A percentile compares a stretch with the other conserved stretches of the same genome.
Conservation (phyloP, 345 rosid genomes). For the Citrus reticulata region DNA sequence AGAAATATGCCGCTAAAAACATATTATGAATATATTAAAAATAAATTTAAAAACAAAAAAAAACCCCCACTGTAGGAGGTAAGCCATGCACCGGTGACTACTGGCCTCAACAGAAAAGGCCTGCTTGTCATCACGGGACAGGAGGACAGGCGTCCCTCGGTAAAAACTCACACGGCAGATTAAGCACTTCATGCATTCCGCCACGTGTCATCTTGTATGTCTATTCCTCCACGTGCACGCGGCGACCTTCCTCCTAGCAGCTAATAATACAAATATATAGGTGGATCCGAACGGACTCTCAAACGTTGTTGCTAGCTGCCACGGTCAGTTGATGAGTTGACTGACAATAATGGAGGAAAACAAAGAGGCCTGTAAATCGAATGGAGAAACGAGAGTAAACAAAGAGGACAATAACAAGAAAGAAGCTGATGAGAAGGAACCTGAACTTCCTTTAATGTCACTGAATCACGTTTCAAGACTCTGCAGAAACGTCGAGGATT, state of each 20-base stretch:
- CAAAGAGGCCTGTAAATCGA: not conserved
- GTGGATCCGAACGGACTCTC: not conserved
- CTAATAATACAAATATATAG: not conserved
- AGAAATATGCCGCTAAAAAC: too few relatives aligned
- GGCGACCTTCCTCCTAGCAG: not conserved
- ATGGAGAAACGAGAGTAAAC: not conserved
- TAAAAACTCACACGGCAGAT: not conserved
- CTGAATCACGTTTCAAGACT: conserved; percentile 69
- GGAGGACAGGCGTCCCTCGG: not conserved
- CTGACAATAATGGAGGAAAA: not conserved
- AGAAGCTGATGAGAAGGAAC: too few relatives aligned
- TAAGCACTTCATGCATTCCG: conserved; percentile 1
- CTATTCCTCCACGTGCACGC: too few relatives aligned
- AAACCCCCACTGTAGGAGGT: too few relatives aligned
- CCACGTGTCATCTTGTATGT: not conserved
- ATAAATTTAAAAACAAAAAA: too few relatives aligned
- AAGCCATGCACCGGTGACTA: too few relatives aligned
- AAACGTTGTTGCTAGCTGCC: too few relatives aligned
- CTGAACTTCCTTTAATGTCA: conserved; percentile 46
- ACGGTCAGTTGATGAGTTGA: too few relatives aligned
- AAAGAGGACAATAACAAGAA: not conserved
- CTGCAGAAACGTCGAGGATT: conserved; percentile 49
- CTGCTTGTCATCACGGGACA: not conserved
- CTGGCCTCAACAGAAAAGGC: not conserved
- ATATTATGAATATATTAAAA: too few relatives aligned